phyloP scores from a whole-genome alignment of 192 early-diverging fungal genomes.

The Chytriomyces sp. region DNA sequence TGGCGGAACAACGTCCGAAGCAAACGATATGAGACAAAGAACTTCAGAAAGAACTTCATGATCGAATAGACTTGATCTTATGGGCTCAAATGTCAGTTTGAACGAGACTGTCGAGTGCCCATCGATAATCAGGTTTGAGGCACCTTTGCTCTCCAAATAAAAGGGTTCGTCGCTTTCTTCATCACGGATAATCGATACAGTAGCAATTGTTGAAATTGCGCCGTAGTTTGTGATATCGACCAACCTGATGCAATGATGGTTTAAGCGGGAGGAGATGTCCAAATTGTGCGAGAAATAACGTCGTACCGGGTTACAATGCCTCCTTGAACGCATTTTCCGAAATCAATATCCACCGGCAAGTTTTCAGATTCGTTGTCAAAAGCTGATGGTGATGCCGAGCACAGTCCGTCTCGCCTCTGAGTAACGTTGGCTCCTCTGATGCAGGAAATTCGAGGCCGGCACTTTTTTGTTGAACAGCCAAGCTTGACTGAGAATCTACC shows the following conservation, averaged over 20 bases:
- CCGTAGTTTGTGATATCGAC: constrained; percentile 39
- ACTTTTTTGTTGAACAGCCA: constrained; percentile 39
- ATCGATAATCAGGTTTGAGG: background rate
- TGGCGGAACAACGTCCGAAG: constrained; percentile 13
- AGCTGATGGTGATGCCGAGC: too few relatives aligned
- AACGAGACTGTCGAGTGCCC: constrained; percentile 1
- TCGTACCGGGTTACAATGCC: constrained; percentile 7
- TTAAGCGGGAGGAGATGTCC: too few relatives aligned
- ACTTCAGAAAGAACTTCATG: background rate
- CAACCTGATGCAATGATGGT: too few relatives aligned
- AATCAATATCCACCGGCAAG: constrained; percentile 5
- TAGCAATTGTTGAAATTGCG: constrained; percentile 31
- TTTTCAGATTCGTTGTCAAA: too few relatives aligned
- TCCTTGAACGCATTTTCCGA: constrained; percentile 41
- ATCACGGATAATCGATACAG: constrained; percentile 3
- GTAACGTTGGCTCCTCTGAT: constrained; percentile 21
- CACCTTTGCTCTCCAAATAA: background rate
- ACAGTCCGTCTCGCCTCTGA: too few relatives aligned
- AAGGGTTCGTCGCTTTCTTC: background rate
- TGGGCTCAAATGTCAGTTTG: constrained; percentile 6
- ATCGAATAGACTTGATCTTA: background rate
- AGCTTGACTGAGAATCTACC: constrained; percentile 27
- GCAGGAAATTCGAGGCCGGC: constrained; percentile 25
- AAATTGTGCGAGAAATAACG: too few relatives aligned
- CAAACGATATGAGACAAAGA: constrained; percentile 22